These are phyloP conservation scores for Phytopythium chamaehyphon DNA, from an alignment of 352 stramenopile species.

Conservation along the genomic window DNA sequence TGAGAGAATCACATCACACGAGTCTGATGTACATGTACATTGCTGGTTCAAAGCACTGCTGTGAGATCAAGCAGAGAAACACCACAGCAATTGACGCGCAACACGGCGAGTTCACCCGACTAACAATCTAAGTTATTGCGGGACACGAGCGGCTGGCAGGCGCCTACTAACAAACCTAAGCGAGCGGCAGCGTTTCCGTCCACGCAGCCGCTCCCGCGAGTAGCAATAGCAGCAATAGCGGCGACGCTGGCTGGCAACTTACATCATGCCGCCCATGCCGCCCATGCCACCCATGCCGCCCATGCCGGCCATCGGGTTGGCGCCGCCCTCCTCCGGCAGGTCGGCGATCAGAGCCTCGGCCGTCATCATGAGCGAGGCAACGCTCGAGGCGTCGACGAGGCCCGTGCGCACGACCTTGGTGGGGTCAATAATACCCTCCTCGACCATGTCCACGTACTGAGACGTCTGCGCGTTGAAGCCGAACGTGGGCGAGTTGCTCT, in stretches of 20 bases:
- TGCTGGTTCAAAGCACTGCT: too few species aligned
- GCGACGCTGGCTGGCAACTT: conserved; percentile 15
- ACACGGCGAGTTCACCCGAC: not conserved
- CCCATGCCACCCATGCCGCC: conserved; percentile 76
- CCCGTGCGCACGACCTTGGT: conserved; percentile 99
- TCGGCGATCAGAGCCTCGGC: conserved; percentile 98
- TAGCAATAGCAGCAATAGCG: not conserved
- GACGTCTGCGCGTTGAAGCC: conserved; percentile 98
- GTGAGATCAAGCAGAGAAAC: too few species aligned
- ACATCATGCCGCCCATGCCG: conserved; percentile 86
- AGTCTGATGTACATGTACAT: too few species aligned
- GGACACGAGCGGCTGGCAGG: not conserved
- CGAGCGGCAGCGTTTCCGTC: not conserved
- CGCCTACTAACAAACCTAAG: conserved; percentile 4
- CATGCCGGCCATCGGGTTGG: conserved; percentile 72
- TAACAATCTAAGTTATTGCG: conserved; percentile 2
- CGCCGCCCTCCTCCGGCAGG: conserved; percentile 87
- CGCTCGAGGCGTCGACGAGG: conserved; percentile 97
- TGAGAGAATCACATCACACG: too few species aligned
- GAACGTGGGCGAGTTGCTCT: conserved; percentile 88
- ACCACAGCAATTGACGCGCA: not conserved
- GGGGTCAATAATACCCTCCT: conserved; percentile 97
- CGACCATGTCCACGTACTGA: conserved; percentile 98
- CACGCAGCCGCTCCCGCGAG: too few species aligned
- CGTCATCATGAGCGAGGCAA: conserved; percentile 99